A percentile compares a stretch with the other conserved stretches of the same genome.
These are phyloP conservation scores for Periconia macrospinosa DNA, from an alignment of 2,329 filamentous ascomycete genomes.

Conservation along the genomic window DNA sequence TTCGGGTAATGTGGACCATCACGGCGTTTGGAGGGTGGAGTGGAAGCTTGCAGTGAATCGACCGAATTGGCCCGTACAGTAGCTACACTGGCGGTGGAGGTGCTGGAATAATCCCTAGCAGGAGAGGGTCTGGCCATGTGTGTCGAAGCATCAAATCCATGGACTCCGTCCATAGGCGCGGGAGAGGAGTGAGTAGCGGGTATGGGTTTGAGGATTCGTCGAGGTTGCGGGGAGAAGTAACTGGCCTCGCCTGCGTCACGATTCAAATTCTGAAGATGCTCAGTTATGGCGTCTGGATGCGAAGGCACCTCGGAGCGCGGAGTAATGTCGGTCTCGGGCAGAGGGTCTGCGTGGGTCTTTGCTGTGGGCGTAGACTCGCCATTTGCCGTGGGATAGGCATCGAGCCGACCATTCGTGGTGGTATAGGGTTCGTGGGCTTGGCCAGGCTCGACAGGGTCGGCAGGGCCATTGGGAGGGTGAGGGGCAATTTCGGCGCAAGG, in stretches of 20 bases:
- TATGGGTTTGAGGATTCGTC: slow-evolving; percentile 37
- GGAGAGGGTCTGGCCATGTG: slow-evolving; percentile 40
- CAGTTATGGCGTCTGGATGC: slow-evolving; percentile 24
- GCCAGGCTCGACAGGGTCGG: slow-evolving; percentile 7
- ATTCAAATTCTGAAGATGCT: slow-evolving; percentile 19
- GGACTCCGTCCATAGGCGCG: slow-evolving; percentile 1
- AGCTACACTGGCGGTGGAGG: slow-evolving; percentile 46
- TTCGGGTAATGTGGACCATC: slow-evolving; percentile 50
- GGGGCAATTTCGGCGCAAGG: slow-evolving; percentile 9
- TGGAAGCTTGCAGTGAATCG: slow-evolving; percentile 23
- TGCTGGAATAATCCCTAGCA: slow-evolving; percentile 45
- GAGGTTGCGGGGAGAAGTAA: slow-evolving; percentile 45
- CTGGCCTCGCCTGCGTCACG: slow-evolving; percentile 31
- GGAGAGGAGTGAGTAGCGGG: slow-evolving; percentile 32
- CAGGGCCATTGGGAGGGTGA: neutral
- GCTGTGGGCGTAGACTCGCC: neutral
- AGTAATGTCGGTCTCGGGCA: slow-evolving; percentile 38
- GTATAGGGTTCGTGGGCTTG: neutral
- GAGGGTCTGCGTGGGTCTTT: neutral
- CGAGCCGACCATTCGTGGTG: neutral
- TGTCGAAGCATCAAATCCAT: slow-evolving; percentile 25
- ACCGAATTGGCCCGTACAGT: slow-evolving; percentile 43
- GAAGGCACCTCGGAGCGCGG: slow-evolving; percentile 46
- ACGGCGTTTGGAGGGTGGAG: slow-evolving; percentile 18
- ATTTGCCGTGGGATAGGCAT: slow-evolving; percentile 8